These are phyloP conservation scores for Hibiscus tridactylites DNA, from an alignment of 345 rosid species.

Conservation along the genomic window DNA sequence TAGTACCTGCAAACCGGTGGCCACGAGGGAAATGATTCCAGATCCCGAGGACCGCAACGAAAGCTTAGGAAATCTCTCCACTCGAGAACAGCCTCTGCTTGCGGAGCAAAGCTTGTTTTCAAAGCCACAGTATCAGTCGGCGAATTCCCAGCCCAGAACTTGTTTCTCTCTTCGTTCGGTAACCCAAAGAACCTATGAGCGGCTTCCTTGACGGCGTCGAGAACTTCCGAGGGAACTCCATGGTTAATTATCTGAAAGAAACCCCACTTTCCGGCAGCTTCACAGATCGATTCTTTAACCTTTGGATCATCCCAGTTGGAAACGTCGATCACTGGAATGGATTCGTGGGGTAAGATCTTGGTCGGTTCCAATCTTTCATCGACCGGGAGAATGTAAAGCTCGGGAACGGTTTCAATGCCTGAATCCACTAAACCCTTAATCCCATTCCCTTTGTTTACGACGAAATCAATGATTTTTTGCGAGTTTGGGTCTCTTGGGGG, in stretches of 20 bases:
- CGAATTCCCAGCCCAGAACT: constrained; percentile 14
- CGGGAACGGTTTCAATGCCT: constrained; percentile 14
- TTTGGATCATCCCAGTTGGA: constrained; percentile 10
- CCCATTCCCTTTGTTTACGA: constrained; percentile 21
- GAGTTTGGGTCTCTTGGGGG: not conserved
- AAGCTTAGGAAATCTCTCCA: constrained; percentile 24
- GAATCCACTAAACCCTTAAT: constrained; percentile 18
- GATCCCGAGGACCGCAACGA: not conserved
- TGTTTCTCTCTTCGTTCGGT: constrained; percentile 14
- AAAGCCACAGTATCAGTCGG: constrained; percentile 5
- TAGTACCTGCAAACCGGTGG: constrained; percentile 21
- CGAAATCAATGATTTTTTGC: constrained; percentile 4
- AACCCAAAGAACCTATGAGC: constrained; percentile 17
- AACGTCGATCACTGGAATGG: constrained; percentile 16
- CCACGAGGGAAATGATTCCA: constrained; percentile 12
- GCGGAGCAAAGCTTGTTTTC: constrained; percentile 18
- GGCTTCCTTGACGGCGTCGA: constrained; percentile 12
- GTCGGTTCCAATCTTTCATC: constrained; percentile 2
- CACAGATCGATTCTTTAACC: constrained; percentile 10
- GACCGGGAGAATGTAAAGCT: constrained; percentile 10
- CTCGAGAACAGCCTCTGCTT: constrained; percentile 11
- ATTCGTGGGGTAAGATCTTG: not conserved
- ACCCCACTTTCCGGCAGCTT: constrained; percentile 23
- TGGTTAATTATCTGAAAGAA: constrained; percentile 29
- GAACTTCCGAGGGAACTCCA: constrained; percentile 17